Evolutionary conservation across 2,329 filamentous ascomycete species (phyloP), one percentile per base, ranked within the genome.

Genomic region (Juglanconis sp.): DNA sequence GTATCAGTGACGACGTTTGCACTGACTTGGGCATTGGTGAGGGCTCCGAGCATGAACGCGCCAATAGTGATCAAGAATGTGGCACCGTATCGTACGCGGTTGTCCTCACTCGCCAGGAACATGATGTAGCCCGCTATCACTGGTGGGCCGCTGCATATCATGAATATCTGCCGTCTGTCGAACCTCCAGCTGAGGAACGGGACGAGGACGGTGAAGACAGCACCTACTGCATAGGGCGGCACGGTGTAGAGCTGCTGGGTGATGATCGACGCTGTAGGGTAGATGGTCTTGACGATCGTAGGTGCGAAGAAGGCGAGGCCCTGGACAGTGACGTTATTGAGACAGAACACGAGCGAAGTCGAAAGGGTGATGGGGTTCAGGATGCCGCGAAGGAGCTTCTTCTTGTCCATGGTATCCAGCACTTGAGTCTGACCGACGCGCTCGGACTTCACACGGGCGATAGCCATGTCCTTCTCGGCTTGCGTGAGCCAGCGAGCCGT

Each of bases 1-100:
- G 88, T 89, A 65, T 91, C 89, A 4, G 85, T 86, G 7, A 90
- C 81, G 0, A 91, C 87, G 65, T 91, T 91, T 6, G 87, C 88
- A 0, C 87, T 84, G 0, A 83, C 85, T 58, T 90, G 82, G 0
- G 87, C 87, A 64, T 88, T 90, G 65, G 81, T 83, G 11, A 91
- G 79, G 0, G 87, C 80, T 0, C 87, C 88, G 50, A 85, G 81
- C 3, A 82, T 73, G 67, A 89, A 91, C 4, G 84, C 82, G 0
- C 86, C 87, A 7, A 78, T 78, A 1, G 87, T 83, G 57, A 90
- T 86, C 59, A 91, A 71, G 72, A 91, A 92, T 0, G 87, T 88
- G 0, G 87, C 89, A 0, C 81, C 88, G 69, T 91, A 92, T 17
- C 87, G 82, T 2, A 85, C 82, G 34, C 76, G 73, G 0, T 77